These are phyloP conservation scores for Leccinum olivaceopallidum DNA, from an alignment of 768 basidiomycete genomes.

Conservation along the genomic window DNA sequence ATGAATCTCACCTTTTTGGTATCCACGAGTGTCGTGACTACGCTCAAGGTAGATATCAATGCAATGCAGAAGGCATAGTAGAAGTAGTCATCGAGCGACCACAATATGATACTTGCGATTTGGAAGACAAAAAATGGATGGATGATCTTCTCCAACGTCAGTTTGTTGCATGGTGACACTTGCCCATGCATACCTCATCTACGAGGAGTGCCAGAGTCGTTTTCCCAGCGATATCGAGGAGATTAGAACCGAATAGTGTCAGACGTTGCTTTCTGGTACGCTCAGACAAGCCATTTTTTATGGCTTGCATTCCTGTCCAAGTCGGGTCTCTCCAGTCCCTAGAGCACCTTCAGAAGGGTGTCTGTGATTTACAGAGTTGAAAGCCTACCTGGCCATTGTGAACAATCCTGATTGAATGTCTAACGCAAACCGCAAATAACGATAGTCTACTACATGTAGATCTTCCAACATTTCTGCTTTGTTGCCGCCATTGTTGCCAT, in stretches of 20 bases:
- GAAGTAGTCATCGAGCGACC: conserved; percentile 94
- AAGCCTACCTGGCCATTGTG: conserved; percentile 68
- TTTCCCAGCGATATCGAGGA: conserved; percentile 90
- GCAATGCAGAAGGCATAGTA: conserved; percentile 98
- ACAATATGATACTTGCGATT: conserved; percentile 90
- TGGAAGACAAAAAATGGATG: conserved; percentile 99
- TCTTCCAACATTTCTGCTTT: conserved; percentile 43
- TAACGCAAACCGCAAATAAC: conserved; percentile 88
- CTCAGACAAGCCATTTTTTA: conserved; percentile 64
- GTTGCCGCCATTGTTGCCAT: conserved; percentile 32
- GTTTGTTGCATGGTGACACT: not conserved
- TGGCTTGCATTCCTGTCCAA: conserved; percentile 62
- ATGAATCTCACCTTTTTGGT: conserved; percentile 73
- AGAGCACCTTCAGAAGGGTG: conserved; percentile 6
- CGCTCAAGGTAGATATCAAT: conserved; percentile 83
- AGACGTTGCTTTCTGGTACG: conserved; percentile 61
- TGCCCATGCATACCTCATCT: conserved; percentile 70
- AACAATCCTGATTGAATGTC: conserved; percentile 86
- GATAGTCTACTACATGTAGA: conserved; percentile 81
- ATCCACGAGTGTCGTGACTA: conserved; percentile 84
- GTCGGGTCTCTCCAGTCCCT: conserved; percentile 90
- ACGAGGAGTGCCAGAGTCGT: conserved; percentile 73
- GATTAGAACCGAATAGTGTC: conserved; percentile 78
- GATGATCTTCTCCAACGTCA: conserved; percentile 57
- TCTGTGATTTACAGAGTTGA: not conserved